phyloP scores from a whole-genome alignment of 1,284 basidiomycete genomes.

The Boletus hoseneyae region DNA sequence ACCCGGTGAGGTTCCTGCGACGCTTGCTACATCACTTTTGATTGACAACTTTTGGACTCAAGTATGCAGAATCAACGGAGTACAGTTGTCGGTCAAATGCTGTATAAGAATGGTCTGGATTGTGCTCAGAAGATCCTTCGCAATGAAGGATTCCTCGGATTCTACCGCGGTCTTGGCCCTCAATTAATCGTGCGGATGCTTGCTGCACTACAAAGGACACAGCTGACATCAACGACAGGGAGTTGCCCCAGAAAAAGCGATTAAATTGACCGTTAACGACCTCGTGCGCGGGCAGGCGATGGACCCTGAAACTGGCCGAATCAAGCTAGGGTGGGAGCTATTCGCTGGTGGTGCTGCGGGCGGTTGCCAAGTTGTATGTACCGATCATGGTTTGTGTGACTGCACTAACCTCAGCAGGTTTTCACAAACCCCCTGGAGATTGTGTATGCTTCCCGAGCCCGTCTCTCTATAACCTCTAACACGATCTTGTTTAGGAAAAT shows the following conservation, averaged over 20 bases:
- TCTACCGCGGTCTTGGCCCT: slow-evolving; percentile 95
- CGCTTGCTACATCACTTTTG: not conserved
- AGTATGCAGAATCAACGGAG: slow-evolving; percentile 98
- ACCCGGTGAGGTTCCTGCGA: slow-evolving; percentile 51
- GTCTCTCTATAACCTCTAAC: slow-evolving; percentile 2
- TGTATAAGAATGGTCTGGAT: slow-evolving; percentile 94
- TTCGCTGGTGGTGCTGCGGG: slow-evolving; percentile 91
- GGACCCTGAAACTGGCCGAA: slow-evolving; percentile 94
- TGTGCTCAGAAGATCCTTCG: slow-evolving; percentile 93
- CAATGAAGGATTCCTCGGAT: slow-evolving; percentile 93
- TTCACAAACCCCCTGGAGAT: slow-evolving; percentile 97
- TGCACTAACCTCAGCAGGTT: slow-evolving; percentile 48
- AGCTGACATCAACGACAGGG: slow-evolving; percentile 51
- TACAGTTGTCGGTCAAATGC: slow-evolving; percentile 89
- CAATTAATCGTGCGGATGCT: slow-evolving; percentile 76
- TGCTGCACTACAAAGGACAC: not conserved
- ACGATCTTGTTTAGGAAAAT: slow-evolving; percentile 70
- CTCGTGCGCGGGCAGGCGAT: slow-evolving; percentile 80
- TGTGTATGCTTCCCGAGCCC: slow-evolving; percentile 52
- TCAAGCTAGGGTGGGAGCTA: slow-evolving; percentile 84
- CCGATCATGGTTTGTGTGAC: slow-evolving; percentile 8
- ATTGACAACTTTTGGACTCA: slow-evolving; percentile 3
- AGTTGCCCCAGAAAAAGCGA: slow-evolving; percentile 97
- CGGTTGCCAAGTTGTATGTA: slow-evolving; percentile 93
- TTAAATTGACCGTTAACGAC: slow-evolving; percentile 97